Conservation (phyloP, 345 rosid genomes). For the Sonneratia alba region DNA sequence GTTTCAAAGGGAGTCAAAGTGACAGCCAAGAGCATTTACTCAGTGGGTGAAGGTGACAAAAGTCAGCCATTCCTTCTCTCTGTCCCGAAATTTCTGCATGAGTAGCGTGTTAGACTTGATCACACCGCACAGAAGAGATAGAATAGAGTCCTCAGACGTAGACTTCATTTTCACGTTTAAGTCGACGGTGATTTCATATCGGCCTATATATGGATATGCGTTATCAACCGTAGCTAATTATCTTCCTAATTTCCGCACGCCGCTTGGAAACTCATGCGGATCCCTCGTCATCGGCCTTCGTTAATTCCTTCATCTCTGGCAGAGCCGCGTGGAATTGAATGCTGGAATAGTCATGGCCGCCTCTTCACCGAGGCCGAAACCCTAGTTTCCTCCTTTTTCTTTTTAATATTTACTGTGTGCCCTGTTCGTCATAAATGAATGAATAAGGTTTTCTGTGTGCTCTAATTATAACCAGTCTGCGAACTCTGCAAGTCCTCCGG, state of each 20-base stretch:
- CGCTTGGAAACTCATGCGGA: too few species aligned
- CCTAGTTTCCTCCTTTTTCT: background rate
- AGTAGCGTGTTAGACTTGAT: too few species aligned
- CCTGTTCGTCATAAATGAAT: background rate
- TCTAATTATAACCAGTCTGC: background rate
- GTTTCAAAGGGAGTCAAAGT: background rate
- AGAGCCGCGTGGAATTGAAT: background rate
- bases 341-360: background rate
- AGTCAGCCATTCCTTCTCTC: background rate
- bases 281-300: too few species aligned
- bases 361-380: background rate
- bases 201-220: too few species aligned
- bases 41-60: background rate
- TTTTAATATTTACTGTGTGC: background rate
- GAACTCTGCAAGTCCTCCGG: background rate
- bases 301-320: background rate
- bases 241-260: too few species aligned
- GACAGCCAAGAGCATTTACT: slow-evolving; percentile 11
- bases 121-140: too few species aligned
- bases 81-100: background rate
- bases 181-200: too few species aligned
- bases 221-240: too few species aligned
- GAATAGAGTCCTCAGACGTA: too few species aligned
- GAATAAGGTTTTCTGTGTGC: background rate
- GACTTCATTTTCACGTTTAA: too few species aligned